A percentile compares a stretch with the other conserved stretches of the same genome.
phyloP scores from a whole-genome alignment of 331 rosid genomes.

The Saraca asoca region DNA sequence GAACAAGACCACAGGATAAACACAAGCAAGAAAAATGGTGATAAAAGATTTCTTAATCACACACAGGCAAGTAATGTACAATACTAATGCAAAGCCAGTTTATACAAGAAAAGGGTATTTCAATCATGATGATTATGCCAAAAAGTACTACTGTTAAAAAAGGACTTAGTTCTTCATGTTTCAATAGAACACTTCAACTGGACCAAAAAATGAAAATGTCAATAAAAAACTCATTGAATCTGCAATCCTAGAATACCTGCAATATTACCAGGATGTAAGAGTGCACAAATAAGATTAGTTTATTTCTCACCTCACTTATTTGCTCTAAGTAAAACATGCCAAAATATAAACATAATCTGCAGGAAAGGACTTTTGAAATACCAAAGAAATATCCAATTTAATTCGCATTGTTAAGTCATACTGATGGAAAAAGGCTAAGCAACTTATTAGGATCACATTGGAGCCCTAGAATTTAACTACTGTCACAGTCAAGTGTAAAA shows the following conservation, averaged over 20 bases:
- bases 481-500: not conserved
- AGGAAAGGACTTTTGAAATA: not conserved
- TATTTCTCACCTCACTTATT: not conserved
- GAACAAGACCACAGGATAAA: not conserved
- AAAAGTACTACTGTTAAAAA: not conserved
- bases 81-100: conserved; percentile 5
- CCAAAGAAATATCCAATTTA: not conserved
- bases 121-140: not conserved
- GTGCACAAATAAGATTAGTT: not conserved
- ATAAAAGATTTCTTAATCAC: not conserved
- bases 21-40: conserved; percentile 10
- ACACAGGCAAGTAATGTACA: not conserved
- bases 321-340: not conserved
- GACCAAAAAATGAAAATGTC: no score
- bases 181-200: not conserved
- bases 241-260: not conserved
- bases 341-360: conserved; percentile 5
- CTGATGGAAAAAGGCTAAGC: not conserved
- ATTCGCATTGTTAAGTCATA: not conserved
- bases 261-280: conserved; percentile 1
- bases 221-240: not conserved
- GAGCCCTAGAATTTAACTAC: not conserved
- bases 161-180: not conserved
- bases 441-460: not conserved
- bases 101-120: not conserved